Base-by-base conservation (phyloP, 2,329 filamentous ascomycete genomes). In the Phaeoacremonium minimum region DNA sequence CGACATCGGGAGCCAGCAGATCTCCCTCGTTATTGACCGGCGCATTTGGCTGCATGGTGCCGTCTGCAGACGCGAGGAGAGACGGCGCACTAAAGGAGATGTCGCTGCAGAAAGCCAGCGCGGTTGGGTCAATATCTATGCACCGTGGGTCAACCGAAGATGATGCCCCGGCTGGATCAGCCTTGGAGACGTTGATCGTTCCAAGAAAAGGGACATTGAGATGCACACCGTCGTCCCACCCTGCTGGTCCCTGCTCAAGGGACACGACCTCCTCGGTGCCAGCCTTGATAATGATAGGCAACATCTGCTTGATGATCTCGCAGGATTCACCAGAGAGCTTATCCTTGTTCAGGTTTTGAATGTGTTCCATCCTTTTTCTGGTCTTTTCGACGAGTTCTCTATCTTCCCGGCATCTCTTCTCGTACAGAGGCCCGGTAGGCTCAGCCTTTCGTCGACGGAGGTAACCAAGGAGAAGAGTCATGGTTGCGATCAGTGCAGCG, bases 391-490 rank as follows among this genome's bases (percentile, higher is more conserved):
- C 55, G 6, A 71, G 39, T 3, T 45, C 46, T 5, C 58, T 53
- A 34, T 73, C 69, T 2, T 52, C 52, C 1, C 49, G 28, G 18
- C 15, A 32, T 32, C 36, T 49, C 46, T n/a, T 44, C 42, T 50
- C 15, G 41, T 39, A 36, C 20, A 43, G 40, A 4, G 30, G 20
- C 8, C 18, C 20, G 6, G 44, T 14, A 3, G 30, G 38, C 20
- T 43, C 37, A 2, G 35, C 29, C 2, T 36, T 45, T 4, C 36
- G 46, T 18, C 52, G 60, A 11, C 66, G 63, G 2, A 77, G 59
- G 42, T 77, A 70, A 1, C 68, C 67, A 1, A 77, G 55, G 17
- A 74, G 60, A 4, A 77, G 55, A 1, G 71, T 68, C 57, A 71
- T 69, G 22, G 65, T 63, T 0, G 71, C 71, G 2, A 75, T 67